Base-by-base conservation (phyloP, 345 rosid species). In the Mercurialis annua region DNA sequence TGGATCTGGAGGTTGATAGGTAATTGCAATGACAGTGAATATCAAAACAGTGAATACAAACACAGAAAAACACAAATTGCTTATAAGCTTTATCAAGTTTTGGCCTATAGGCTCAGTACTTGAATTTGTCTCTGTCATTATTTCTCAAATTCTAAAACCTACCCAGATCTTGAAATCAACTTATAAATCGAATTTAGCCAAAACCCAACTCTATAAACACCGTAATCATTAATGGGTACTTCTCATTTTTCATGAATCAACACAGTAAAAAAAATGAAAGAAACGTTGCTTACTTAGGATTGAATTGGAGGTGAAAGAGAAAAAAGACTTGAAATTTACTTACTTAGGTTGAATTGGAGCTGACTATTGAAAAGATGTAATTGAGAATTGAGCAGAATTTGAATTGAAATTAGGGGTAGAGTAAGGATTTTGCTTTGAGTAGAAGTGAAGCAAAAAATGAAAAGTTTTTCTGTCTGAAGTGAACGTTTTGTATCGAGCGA, bases 1-100 rank as follows among this genome's bases (percentile, higher is more conserved):
- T 75, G 97, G 96, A 84, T 91, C 96, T 66, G 92, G 96, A 4
- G 99, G 99, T 71, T 91, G 95, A 76, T 91, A 91, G 21, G 97
- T 91, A 76, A 89, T 81, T 67, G 97, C 97, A 67, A 91, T 82
- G 50, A 84, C 90, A 2, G 93, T 87, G 71, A 94, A 83, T 5
- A 89, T 82, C 57, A 94, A 81, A 51, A 94, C 97, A 9, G 88
- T 70, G 87, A 93, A 81, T 16, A 93, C 96, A 61, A 93, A 93
- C 20, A 81, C 87, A n/a, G 99, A 91, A 87, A 94, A 91, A 62
- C 99, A 91, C 34, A 91, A 78, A 77, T 89, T 94, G 84, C 90
- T 89, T 54, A 89, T 94, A 43, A 87, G 74, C 72, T 87, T 89
- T 55, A 89, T 87, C 55, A 87, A 76, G 48, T 94, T 87, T 69